Evolutionary conservation across 306 rosid species (phyloP).

Genomic region (Prunus davidiana): DNA sequence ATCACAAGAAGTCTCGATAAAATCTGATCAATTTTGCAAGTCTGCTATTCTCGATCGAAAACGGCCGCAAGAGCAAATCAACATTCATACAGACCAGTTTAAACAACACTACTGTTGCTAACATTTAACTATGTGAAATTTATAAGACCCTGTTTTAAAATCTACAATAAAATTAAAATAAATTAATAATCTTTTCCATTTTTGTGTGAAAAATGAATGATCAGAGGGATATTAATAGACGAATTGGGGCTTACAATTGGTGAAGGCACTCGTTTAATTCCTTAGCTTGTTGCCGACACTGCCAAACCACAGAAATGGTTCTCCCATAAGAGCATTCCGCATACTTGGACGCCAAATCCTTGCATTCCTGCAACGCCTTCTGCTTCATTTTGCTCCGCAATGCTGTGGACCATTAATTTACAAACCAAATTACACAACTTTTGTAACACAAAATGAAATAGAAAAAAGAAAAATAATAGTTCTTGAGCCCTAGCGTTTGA

Average conservation of each 20-base stretch:
- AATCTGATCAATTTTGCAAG: neutral
- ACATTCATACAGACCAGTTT: neutral
- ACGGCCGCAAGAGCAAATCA: neutral
- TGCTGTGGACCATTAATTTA: conserved; percentile 35
- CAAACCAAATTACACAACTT: neutral
- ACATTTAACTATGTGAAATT: neutral
- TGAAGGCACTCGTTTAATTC: conserved; percentile 86
- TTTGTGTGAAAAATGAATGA: neutral
- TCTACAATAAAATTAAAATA: no score
- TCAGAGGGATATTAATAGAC: neutral
- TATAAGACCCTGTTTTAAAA: neutral
- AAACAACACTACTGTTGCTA: neutral
- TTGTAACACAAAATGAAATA: neutral
- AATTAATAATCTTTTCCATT: neutral
- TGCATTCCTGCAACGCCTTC: conserved; percentile 84
- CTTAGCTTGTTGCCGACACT: conserved; percentile 72
- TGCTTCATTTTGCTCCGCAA: conserved; percentile 93
- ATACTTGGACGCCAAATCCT: conserved; percentile 59
- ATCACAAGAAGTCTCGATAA: neutral
- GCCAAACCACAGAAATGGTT: conserved; percentile 82
- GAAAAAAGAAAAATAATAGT: neutral
- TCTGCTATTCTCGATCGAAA: neutral
- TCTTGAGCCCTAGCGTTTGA: neutral
- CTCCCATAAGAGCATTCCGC: conserved; percentile 84
- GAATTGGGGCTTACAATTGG: conserved; percentile 53